Conservation (phyloP, 2,329 filamentous ascomycete species). For the Grosmannia penicillata region DNA sequence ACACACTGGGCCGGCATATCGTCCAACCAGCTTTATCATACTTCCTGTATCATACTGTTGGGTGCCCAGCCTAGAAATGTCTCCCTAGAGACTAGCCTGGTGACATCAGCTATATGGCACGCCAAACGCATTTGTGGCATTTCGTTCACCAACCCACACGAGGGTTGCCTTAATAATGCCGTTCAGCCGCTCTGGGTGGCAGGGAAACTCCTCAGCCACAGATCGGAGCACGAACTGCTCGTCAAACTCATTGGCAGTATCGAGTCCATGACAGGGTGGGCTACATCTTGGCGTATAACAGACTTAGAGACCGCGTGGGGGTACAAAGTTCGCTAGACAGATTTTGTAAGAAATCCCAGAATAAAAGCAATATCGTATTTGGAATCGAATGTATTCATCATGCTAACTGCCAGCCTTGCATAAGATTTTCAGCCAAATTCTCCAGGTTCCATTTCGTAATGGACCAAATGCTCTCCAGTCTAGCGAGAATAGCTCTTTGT, state of each 20-base stretch:
- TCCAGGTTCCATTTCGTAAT: background rate
- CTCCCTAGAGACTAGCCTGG: background rate
- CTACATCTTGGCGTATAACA: slow-evolving; percentile 33
- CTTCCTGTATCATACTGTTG: slow-evolving; percentile 36
- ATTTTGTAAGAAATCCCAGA: background rate
- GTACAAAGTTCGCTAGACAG: slow-evolving; percentile 15
- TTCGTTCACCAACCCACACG: slow-evolving; percentile 37
- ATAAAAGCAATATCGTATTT: too few species aligned
- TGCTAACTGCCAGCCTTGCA: background rate
- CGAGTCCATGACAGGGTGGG: slow-evolving; percentile 37
- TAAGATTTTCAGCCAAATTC: background rate
- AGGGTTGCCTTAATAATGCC: slow-evolving; percentile 40
- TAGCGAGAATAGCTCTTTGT: slow-evolving; percentile 19
- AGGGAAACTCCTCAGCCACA: slow-evolving; percentile 36
- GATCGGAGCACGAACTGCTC: slow-evolving; percentile 22
- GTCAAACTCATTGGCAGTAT: slow-evolving; percentile 31
- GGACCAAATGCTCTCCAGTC: slow-evolving; percentile 23
- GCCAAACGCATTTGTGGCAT: slow-evolving; percentile 40
- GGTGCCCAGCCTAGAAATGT: slow-evolving; percentile 22
- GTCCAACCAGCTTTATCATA: slow-evolving; percentile 41
- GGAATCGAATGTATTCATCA: background rate
- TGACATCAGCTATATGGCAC: slow-evolving; percentile 35
- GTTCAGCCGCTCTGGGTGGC: slow-evolving; percentile 44
- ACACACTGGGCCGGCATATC: slow-evolving; percentile 39
- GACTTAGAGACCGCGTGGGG: slow-evolving; percentile 31